Base-by-base conservation (phyloP, 2,329 filamentous ascomycete genomes). In the Fulvia fulva region DNA sequence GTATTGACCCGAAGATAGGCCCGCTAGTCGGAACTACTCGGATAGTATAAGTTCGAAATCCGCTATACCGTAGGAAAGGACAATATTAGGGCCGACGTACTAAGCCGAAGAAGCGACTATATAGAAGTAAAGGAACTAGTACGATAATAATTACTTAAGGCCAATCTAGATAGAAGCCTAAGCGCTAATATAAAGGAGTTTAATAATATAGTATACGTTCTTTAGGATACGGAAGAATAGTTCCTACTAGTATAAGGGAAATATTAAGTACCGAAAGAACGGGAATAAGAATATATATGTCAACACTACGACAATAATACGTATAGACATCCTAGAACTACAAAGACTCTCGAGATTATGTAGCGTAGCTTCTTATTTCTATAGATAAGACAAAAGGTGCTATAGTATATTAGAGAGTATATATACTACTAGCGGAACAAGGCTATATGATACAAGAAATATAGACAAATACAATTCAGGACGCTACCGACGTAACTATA, bases 391-490 rank as follows among this genome's bases (percentile, higher is more conserved):
- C 19, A 52, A 26, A 37, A 50, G 34, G 46, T 60, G 6, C 2
- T 12, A 22, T 16, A 26, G 1, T 60, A 60, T 25, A 58, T 60
- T 58, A 60, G 58, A 34, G 49, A 58, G 51, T 62, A 44, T 30
- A 9, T 55, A 52, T 16, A 37, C 34, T 37, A 37, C 34, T 37
- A 37, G 0, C 78, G 79, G 62, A 81, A 81, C 0, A 37, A 37
- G 16, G 34, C 34, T 37, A 37, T 14, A 5, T 9, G 16, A 37
- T 16, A 37, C 16, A 37, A 4, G 16, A 37, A 37, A 37, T 37
- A 37, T 16, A 16, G 34, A 9, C 9, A 16, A 14, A 9, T 37
- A 14, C 16, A 16, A 37, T 37, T 37, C 34, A n/a, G n/a, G n/a
- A n/a, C 8, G 16, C 34, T 37, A 37, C 34, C 16, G 16, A 16